Conservation (phyloP, 2,329 filamentous ascomycete genomes). For the Calonectria ilicicola region DNA sequence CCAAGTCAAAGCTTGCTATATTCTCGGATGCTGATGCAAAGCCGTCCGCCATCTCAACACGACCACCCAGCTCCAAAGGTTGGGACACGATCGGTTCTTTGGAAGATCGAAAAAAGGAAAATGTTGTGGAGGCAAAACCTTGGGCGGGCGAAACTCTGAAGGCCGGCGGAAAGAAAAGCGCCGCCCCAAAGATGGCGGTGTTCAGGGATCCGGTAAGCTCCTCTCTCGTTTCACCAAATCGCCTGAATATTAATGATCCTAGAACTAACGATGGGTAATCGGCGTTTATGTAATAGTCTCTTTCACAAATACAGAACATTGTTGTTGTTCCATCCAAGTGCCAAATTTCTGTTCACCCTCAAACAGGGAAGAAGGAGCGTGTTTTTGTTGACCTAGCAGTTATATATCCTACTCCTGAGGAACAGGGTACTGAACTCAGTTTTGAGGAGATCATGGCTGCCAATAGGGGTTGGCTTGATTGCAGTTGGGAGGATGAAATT, state of each 20-base stretch:
- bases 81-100: slow-evolving; percentile 95
- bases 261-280: slow-evolving; percentile 86
- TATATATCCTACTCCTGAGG: slow-evolving; percentile 83
- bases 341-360: slow-evolving; percentile 85
- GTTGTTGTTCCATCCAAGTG: slow-evolving; percentile 77
- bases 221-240: slow-evolving; percentile 51
- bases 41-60: slow-evolving; percentile 66
- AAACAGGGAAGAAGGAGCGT: slow-evolving; percentile 85
- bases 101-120: slow-evolving; percentile 93
- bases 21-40: slow-evolving; percentile 83
- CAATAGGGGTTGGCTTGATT: slow-evolving; percentile 76
- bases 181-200: slow-evolving; percentile 82
- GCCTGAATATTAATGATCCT: slow-evolving; percentile 85
- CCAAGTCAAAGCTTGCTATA: slow-evolving; percentile 86
- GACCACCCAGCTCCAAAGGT: slow-evolving; percentile 71
- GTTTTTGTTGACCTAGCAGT: slow-evolving; percentile 89
- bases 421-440: slow-evolving; percentile 80
- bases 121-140: slow-evolving; percentile 84
- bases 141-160: slow-evolving; percentile 94
- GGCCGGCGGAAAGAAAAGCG: slow-evolving; percentile 83
- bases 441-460: slow-evolving; percentile 92
- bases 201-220: slow-evolving; percentile 91
- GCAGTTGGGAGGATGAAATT: slow-evolving; percentile 64
- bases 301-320: slow-evolving; percentile 73
- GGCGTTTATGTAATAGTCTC: slow-evolving; percentile 65